Evolutionary conservation across 345 rosid species (phyloP).

Genomic region (Melaleuca quinquenervia): DNA sequence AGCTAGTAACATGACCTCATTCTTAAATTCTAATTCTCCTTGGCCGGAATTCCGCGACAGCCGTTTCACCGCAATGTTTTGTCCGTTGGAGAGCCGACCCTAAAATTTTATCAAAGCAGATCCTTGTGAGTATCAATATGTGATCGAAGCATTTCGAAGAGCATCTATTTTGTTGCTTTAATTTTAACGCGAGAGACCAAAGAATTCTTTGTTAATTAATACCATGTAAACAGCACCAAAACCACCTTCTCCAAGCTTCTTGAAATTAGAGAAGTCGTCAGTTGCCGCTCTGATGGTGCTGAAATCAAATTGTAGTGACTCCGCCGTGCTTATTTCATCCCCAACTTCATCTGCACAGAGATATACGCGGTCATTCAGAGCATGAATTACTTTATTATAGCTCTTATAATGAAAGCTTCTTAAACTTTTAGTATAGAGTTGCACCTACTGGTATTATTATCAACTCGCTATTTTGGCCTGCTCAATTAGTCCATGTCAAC

Average conservation of each 20-base stretch:
- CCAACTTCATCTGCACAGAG: neutral
- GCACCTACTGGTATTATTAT: neutral
- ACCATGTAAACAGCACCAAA: slow-evolving; percentile 20
- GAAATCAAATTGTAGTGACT: slow-evolving; percentile 11
- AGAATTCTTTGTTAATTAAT: neutral
- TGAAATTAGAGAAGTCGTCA: slow-evolving; percentile 7
- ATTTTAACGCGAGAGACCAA: neutral
- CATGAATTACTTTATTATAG: neutral
- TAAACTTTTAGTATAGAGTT: neutral
- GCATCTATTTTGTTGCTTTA: neutral
- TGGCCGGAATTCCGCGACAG: slow-evolving; percentile 17
- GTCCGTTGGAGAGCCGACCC: slow-evolving; percentile 13
- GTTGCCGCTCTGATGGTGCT: slow-evolving; percentile 3
- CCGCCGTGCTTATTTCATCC: neutral
- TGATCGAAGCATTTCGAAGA: neutral
- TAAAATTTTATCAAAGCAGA: neutral
- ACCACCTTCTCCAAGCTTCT: slow-evolving; percentile 20
- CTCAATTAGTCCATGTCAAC: neutral
- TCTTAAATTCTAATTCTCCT: slow-evolving; percentile 29
- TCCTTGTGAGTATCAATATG: accelerated
- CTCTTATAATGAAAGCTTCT: too few species aligned
- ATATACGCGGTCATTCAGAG: neutral
- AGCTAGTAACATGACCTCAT: slow-evolving; percentile 24
- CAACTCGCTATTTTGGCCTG: neutral
- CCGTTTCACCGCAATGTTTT: slow-evolving; percentile 25